A percentile compares a stretch with the other conserved stretches of the same genome.
These are phyloP conservation scores for Coriolopsis trogii DNA, from an alignment of 1,284 basidiomycete genomes.

Conservation along the genomic window DNA sequence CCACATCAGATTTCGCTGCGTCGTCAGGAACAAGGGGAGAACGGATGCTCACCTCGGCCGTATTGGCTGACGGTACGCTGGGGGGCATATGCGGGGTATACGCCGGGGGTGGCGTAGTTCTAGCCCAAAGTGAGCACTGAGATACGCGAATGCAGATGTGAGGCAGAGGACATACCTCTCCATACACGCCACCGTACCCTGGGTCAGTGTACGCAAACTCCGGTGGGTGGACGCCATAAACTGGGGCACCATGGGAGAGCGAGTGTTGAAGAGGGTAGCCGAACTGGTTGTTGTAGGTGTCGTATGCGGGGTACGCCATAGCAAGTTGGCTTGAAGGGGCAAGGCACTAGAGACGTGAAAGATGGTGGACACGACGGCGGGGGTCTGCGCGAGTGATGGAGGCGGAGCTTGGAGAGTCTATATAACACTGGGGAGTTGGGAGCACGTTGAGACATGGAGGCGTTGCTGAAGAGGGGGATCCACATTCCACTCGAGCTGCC, in stretches of 20 bases:
- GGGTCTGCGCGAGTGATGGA: constrained; percentile 5
- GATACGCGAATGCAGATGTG: too few relatives aligned
- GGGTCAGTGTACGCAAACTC: constrained; percentile 29
- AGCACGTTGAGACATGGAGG: not conserved
- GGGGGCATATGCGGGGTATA: constrained; percentile 28
- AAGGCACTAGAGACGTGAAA: not conserved
- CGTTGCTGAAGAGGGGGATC: constrained; percentile 1
- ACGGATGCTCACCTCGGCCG: constrained; percentile 28
- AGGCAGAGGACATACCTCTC: too few relatives aligned
- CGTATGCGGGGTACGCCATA: constrained; percentile 42
- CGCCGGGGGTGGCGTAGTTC: constrained; percentile 21
- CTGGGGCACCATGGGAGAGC: constrained; percentile 29
- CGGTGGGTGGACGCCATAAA: constrained; percentile 26
- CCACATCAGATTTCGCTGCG: not conserved
- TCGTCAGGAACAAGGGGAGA: constrained; percentile 30
- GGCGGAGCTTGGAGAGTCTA: not conserved
- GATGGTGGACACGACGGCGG: not conserved
- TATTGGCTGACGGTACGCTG: constrained; percentile 31
- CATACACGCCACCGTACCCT: constrained; percentile 29
- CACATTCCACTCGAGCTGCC: not conserved
- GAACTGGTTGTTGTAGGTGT: constrained; percentile 35
- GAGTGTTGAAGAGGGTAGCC: constrained; percentile 34
- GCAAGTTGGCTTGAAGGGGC: constrained; percentile 1
- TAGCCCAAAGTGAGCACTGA: too few relatives aligned
- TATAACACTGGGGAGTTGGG: not conserved